These are phyloP conservation scores for Claviceps pazoutovae DNA, from an alignment of 2,329 filamentous ascomycete genomes.

Conservation along the genomic window DNA sequence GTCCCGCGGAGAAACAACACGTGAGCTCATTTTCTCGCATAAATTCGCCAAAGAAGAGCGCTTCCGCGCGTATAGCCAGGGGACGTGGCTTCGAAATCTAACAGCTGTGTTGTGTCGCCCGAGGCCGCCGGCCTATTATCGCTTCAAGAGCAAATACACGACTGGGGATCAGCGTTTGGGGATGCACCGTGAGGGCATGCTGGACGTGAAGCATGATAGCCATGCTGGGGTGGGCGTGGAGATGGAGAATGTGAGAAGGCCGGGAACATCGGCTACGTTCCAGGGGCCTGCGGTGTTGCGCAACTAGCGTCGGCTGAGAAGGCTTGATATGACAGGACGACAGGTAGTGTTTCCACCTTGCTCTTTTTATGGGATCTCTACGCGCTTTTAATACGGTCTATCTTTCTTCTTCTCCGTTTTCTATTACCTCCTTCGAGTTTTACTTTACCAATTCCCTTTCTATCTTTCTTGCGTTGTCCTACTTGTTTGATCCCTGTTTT, in stretches of 20 bases:
- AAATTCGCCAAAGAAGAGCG: slow-evolving; percentile 89
- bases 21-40: slow-evolving; percentile 90
- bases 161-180: slow-evolving; percentile 79
- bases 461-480: too few species aligned
- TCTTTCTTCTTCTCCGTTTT: neutral
- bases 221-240: slow-evolving; percentile 39
- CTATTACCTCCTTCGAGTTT: too few species aligned
- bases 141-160: slow-evolving; percentile 65
- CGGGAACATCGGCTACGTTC: slow-evolving; percentile 29
- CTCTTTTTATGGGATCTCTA: neutral
- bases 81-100: slow-evolving; percentile 63
- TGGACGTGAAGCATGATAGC: too few species aligned
- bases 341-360: slow-evolving; percentile 1
- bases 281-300: slow-evolving; percentile 38
- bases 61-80: slow-evolving; percentile 79
- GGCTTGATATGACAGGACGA: too few species aligned
- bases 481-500: too few species aligned
- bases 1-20: slow-evolving; percentile 80
- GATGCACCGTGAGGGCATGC: slow-evolving; percentile 14
- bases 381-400: neutral
- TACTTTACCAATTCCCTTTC: too few species aligned
- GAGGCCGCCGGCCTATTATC: slow-evolving; percentile 74
- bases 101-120: slow-evolving; percentile 69
- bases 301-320: slow-evolving; percentile 13
- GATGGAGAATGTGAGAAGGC: slow-evolving; percentile 49